Evolutionary conservation across 2,329 filamentous ascomycete species (phyloP).

Genomic region (Hypoxylon sp.): DNA sequence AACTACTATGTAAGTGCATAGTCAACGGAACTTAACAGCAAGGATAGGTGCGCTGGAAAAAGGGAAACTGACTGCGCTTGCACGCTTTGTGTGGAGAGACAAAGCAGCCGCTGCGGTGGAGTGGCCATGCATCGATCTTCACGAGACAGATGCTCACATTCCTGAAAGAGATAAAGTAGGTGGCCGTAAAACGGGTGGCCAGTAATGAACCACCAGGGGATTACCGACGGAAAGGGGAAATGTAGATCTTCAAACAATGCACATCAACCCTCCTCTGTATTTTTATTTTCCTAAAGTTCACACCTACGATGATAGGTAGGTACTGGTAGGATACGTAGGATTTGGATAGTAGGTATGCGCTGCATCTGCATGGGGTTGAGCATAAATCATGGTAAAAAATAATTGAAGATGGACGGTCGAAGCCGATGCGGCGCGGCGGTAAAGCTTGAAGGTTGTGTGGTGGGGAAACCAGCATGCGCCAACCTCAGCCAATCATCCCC

Average conservation of each 20-base stretch:
- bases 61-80: slow-evolving; percentile 6
- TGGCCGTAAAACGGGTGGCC: slow-evolving; percentile 27
- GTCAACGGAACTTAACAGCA: slow-evolving; percentile 17
- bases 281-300: slow-evolving; percentile 9
- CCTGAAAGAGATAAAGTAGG: slow-evolving; percentile 33
- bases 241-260: slow-evolving; percentile 33
- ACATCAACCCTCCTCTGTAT: slow-evolving; percentile 25
- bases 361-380: slow-evolving; percentile 11
- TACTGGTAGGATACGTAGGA: no score
- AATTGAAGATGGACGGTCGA: slow-evolving; percentile 19
- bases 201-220: slow-evolving; percentile 8
- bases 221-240: not conserved
- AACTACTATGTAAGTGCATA: slow-evolving; percentile 7
- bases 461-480: slow-evolving; percentile 15
- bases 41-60: slow-evolving; percentile 10
- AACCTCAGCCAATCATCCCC: slow-evolving; percentile 30
- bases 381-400: slow-evolving; percentile 13
- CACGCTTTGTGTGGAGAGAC: not conserved
- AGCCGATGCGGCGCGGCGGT: slow-evolving; percentile 30
- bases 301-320: no score
- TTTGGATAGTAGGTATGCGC: not conserved
- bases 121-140: slow-evolving; percentile 32
- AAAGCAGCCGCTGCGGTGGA: slow-evolving; percentile 24
- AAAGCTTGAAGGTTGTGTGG: slow-evolving; percentile 26
- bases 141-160: slow-evolving; percentile 32